A percentile compares a stretch with the other conserved stretches of the same genome.
Evolutionary conservation across 768 basidiomycete genomes (phyloP).

Genomic region (Mycena floridula): DNA sequence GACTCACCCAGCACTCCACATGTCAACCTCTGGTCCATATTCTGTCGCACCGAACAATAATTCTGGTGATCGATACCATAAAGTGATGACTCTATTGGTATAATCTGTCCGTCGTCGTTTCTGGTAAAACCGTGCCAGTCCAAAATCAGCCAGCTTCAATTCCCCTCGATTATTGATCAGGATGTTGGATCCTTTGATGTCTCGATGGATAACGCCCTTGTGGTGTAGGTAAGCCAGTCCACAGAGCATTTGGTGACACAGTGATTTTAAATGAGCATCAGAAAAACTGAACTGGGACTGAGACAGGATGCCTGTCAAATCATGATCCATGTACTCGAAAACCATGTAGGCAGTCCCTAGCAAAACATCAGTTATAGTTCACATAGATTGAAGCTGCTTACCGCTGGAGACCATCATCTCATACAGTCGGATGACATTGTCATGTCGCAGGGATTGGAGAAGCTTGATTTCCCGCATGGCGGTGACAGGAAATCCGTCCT

Average conservation of each 20-base stretch:
- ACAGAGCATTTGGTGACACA: slow-evolving; percentile 92
- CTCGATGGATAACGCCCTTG: slow-evolving; percentile 94
- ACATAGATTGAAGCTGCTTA: slow-evolving; percentile 24
- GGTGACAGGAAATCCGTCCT: slow-evolving; percentile 97
- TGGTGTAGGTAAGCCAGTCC: slow-evolving; percentile 94
- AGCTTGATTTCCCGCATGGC: slow-evolving; percentile 99
- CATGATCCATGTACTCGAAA: slow-evolving; percentile 99
- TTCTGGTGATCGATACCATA: slow-evolving; percentile 98
- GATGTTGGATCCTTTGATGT: slow-evolving; percentile 99
- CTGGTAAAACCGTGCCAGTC: slow-evolving; percentile 93
- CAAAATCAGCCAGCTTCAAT: slow-evolving; percentile 96
- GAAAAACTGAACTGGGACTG: slow-evolving; percentile 85
- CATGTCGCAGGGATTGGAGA: slow-evolving; percentile 83
- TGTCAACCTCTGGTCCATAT: slow-evolving; percentile 96
- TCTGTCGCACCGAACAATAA: slow-evolving; percentile 91
- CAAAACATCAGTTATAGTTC: slow-evolving; percentile 7
- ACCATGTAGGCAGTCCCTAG: slow-evolving; percentile 97
- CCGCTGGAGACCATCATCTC: slow-evolving; percentile 99
- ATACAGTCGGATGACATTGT: slow-evolving; percentile 81
- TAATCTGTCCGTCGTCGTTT: slow-evolving; percentile 88
- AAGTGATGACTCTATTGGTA: slow-evolving; percentile 98
- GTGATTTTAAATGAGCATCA: slow-evolving; percentile 87
- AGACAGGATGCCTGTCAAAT: slow-evolving; percentile 89
- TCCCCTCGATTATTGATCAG: slow-evolving; percentile 87
- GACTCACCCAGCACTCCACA: slow-evolving; percentile 97